Evolutionary conservation across 176 grass and related monocot genomes (phyloP).

Genomic region (Carex parvula): DNA sequence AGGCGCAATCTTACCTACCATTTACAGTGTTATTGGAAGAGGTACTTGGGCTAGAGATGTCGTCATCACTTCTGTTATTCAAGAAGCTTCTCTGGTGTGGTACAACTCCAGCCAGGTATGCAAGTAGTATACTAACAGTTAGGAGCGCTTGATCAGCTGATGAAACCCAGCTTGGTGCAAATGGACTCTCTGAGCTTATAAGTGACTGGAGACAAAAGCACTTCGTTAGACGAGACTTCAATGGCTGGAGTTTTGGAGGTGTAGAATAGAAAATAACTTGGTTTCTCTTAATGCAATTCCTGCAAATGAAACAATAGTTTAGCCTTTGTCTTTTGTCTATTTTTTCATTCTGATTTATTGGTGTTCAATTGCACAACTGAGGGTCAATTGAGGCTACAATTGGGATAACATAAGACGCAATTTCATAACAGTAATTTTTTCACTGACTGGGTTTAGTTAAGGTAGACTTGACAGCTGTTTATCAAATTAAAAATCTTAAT

Average conservation of each 20-base stretch:
- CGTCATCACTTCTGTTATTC: neutral
- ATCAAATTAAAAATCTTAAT: neutral
- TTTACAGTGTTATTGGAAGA: slow-evolving; percentile 34
- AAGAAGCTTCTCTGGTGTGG: slow-evolving; percentile 30
- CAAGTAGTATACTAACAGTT: slow-evolving; percentile 66
- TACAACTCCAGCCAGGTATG: slow-evolving; percentile 75
- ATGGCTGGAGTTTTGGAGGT: slow-evolving; percentile 6
- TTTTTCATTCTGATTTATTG: neutral
- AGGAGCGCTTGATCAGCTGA: slow-evolving; percentile 71
- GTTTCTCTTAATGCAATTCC: slow-evolving; percentile 29
- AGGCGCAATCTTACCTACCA: slow-evolving; percentile 91
- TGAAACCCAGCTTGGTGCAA: slow-evolving; percentile 39
- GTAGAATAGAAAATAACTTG: slow-evolving; percentile 22
- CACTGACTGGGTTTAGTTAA: neutral
- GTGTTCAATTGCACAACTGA: neutral
- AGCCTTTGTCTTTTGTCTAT: neutral
- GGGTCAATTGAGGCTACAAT: neutral
- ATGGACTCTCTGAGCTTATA: slow-evolving; percentile 35
- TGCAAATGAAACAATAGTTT: slow-evolving; percentile 17
- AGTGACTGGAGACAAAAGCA: slow-evolving; percentile 41
- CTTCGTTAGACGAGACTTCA: slow-evolving; percentile 28
- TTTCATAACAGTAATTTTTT: neutral
- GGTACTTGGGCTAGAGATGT: slow-evolving; percentile 19
- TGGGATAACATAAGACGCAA: neutral
- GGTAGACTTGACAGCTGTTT: neutral